Conservation (phyloP, 768 basidiomycete genomes). For the Lactarius tabidus region DNA sequence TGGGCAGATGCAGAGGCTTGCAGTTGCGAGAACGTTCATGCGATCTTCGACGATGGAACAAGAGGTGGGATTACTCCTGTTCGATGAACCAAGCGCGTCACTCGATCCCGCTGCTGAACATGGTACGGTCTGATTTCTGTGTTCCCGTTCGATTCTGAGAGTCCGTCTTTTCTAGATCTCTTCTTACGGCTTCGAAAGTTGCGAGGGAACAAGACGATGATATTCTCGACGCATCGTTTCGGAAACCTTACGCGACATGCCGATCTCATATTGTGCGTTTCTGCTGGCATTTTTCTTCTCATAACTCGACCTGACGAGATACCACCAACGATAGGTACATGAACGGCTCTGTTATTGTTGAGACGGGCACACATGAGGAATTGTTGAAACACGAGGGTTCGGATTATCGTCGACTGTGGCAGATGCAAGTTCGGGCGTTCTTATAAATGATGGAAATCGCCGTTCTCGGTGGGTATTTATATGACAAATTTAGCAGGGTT, state of each 20-base stretch:
- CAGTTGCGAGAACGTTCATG: slow-evolving; percentile 75
- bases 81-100: slow-evolving; percentile 72
- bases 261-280: slow-evolving; percentile 21
- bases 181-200: slow-evolving; percentile 65
- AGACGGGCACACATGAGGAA: slow-evolving; percentile 63
- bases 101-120: slow-evolving; percentile 76
- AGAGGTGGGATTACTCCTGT: slow-evolving; percentile 55
- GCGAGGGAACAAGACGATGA: slow-evolving; percentile 76
- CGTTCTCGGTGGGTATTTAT: background rate
- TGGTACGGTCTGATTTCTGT: slow-evolving; percentile 34
- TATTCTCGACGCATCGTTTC: slow-evolving; percentile 71
- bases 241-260: slow-evolving; percentile 67
- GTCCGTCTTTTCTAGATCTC: slow-evolving; percentile 40
- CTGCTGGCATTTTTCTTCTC: background rate
- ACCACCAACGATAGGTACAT: slow-evolving; percentile 50
- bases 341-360: slow-evolving; percentile 55
- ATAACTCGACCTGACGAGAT: background rate
- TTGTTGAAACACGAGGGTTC: slow-evolving; percentile 48
- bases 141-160: background rate
- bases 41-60: slow-evolving; percentile 46
- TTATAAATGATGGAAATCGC: background rate
- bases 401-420: slow-evolving; percentile 73
- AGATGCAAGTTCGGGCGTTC: slow-evolving; percentile 69
- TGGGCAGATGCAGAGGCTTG: slow-evolving; percentile 73
- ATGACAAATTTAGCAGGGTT: too few species aligned